These are phyloP conservation scores for Salvia splendens DNA, from an alignment of 257 asterid species.

Conservation along the genomic window DNA sequence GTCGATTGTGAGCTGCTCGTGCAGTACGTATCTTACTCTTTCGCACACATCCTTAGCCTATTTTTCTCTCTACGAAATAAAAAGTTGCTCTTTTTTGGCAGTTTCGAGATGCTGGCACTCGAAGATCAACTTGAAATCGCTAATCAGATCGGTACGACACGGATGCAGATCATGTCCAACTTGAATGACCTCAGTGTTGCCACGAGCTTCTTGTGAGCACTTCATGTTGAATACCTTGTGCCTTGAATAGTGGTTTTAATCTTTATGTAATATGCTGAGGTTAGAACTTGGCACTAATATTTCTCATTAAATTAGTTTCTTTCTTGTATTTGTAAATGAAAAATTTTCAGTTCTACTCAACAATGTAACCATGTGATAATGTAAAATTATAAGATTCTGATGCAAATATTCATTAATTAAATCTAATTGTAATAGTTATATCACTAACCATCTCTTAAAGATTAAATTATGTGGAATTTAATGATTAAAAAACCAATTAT, in stretches of 20 bases:
- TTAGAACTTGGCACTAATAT: not conserved
- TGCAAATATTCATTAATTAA: too few relatives aligned
- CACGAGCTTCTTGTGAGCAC: constrained; percentile 75
- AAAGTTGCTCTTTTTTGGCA: constrained; percentile 37
- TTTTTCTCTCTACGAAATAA: constrained; percentile 1
- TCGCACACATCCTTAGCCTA: not conserved
- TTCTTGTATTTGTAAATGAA: constrained; percentile 31
- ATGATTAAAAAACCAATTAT: too few relatives aligned
- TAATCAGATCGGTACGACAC: constrained; percentile 86
- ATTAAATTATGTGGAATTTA: too few relatives aligned
- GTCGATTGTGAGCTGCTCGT: constrained; percentile 90
- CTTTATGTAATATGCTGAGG: not conserved
- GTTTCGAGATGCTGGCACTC: constrained; percentile 80
- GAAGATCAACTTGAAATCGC: constrained; percentile 89
- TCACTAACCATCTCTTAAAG: not conserved
- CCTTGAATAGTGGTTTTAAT: not conserved
- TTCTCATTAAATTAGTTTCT: not conserved
- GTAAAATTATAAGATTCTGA: not conserved
- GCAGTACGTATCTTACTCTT: constrained; percentile 55
- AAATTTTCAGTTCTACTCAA: not conserved
- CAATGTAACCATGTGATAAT: not conserved
- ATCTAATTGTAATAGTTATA: too few relatives aligned
- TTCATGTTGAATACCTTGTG: not conserved
- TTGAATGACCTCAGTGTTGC: constrained; percentile 75
- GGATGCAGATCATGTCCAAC: constrained; percentile 77